Evolutionary conservation across 2,329 filamentous ascomycete genomes (phyloP).

Genomic region (Teratosphaeria epicoccoides): DNA sequence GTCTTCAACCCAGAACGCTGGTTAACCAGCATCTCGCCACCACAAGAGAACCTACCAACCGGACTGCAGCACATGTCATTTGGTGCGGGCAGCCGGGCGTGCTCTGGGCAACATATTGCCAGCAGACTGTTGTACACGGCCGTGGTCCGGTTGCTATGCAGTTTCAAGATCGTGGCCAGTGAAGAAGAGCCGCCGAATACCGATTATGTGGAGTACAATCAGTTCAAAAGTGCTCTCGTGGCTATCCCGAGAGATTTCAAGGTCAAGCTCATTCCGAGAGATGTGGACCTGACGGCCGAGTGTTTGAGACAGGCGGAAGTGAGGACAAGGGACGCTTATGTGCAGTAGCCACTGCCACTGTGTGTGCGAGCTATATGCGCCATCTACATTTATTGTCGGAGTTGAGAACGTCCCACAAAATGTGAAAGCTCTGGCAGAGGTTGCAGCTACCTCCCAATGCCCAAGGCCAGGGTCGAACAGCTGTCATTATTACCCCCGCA

Average conservation of each 20-base stretch:
- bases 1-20: constrained; percentile 42
- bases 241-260: constrained; percentile 51
- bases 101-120: constrained; percentile 43
- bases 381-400: not conserved
- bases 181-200: constrained; percentile 45
- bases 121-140: constrained; percentile 41
- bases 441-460: too few species aligned
- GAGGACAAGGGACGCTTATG: constrained; percentile 41
- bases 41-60: constrained; percentile 21
- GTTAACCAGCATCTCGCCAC: constrained; percentile 30
- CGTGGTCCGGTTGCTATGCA: constrained; percentile 39
- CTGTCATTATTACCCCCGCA: too few species aligned
- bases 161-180: constrained; percentile 41
- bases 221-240: constrained; percentile 49
- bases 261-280: constrained; percentile 44
- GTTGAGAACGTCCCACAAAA: not conserved
- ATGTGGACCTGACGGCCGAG: constrained; percentile 28
- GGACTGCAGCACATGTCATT: constrained; percentile 39
- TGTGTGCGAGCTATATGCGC: not conserved
- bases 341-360: constrained; percentile 9
- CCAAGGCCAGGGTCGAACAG: too few species aligned
- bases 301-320: constrained; percentile 35
- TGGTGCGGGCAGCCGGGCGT: constrained; percentile 42
- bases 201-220: constrained; percentile 52
- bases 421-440: not conserved